Conservation (phyloP, 179 eudicot genomes). For the Heliamphora pulchella region DNA sequence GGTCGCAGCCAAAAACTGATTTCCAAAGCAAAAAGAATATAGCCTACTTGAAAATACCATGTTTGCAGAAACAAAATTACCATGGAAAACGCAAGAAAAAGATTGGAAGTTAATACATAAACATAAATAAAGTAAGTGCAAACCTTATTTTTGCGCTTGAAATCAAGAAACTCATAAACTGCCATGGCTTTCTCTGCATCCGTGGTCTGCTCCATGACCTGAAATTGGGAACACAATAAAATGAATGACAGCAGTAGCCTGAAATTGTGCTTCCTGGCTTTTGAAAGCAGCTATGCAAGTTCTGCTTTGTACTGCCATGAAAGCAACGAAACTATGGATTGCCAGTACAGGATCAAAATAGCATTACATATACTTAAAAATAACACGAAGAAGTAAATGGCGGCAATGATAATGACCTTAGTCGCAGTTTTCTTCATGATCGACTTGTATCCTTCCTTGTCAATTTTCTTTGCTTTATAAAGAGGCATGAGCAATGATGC, state of each 20-base stretch:
- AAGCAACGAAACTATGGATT: not conserved
- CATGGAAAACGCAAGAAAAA: conserved; percentile 2
- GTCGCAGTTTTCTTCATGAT: conserved; percentile 98
- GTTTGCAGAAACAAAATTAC: not conserved
- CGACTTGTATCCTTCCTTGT: conserved; percentile 84
- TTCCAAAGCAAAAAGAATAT: not conserved
- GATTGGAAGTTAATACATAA: not conserved
- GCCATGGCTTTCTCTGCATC: conserved; percentile 93
- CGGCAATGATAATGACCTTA: conserved; percentile 41
- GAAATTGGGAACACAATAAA: conserved; percentile 16
- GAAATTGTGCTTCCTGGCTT: not conserved
- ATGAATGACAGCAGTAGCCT: not conserved
- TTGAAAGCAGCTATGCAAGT: not conserved
- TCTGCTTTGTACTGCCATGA: not conserved
- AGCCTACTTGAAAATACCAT: not conserved
- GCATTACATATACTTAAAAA: not conserved
- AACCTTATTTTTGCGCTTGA: conserved; percentile 93
- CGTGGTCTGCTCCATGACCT: conserved; percentile 97
- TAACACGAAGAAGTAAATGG: too few species aligned
- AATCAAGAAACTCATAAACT: conserved; percentile 83
- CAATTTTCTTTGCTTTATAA: conserved; percentile 85
- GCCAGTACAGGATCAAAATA: not conserved
- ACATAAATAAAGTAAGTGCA: not conserved
- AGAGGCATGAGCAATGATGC: conserved; percentile 95
- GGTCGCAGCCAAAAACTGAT: not conserved